phyloP scores from a whole-genome alignment of 495 filamentous ascomycete genomes.

The Aspergillus wentii region DNA sequence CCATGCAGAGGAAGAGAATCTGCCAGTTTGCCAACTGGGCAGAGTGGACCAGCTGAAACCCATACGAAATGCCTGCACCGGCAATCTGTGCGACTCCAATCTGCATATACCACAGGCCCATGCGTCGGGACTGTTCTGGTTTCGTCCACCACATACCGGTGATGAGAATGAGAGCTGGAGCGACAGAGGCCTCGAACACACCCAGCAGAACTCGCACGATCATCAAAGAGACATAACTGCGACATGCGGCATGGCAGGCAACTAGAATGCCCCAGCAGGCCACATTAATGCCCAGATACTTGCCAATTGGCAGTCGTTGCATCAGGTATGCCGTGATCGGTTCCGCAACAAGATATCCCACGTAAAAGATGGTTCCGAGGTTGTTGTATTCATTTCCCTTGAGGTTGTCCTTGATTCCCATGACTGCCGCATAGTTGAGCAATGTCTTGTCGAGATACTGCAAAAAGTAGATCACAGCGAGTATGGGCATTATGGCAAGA shows the following conservation, averaged over 20 bases:
- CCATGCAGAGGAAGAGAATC: conserved; percentile 39
- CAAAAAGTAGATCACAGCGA: no score
- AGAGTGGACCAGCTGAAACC: conserved; percentile 19
- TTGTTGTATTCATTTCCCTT: no score
- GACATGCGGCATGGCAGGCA: no score
- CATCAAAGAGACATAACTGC: no score
- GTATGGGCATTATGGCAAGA: no score
- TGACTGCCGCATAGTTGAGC: no score
- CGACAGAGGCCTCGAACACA: conserved; percentile 61
- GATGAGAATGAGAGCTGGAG: conserved; percentile 40
- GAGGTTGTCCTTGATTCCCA: no score
- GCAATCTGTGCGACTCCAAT: conserved; percentile 59
- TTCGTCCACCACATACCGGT: conserved; percentile 29
- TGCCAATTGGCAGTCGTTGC: conserved; percentile 43
- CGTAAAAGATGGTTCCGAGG: conserved; percentile 49
- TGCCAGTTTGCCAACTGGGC: conserved; percentile 30
- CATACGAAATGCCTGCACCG: conserved; percentile 53
- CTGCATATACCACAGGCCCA: conserved; percentile 62
- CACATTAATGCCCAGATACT: conserved; percentile 54
- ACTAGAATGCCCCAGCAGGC: no score
- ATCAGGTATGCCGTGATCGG: conserved; percentile 35
- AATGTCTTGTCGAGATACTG: no score
- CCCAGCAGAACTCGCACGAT: conserved; percentile 58
- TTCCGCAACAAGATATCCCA: conserved; percentile 41
- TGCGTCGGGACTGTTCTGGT: conserved; percentile 53